These are phyloP conservation scores for Globisporangium acanthophoron DNA, from an alignment of 352 stramenopile genomes.

Conservation along the genomic window DNA sequence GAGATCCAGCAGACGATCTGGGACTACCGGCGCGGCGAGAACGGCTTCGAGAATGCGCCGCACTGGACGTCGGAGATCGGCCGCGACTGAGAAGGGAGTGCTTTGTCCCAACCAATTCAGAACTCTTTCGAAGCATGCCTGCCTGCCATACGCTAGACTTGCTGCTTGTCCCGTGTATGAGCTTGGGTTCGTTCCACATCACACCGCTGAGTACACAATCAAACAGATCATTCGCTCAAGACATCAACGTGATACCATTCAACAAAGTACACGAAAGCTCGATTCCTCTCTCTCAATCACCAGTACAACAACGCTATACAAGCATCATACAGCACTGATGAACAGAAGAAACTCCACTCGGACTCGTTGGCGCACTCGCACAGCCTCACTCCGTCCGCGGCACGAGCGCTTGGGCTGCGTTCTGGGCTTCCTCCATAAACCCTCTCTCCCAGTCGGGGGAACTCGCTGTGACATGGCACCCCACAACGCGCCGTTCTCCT, in stretches of 20 bases:
- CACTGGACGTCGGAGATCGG: conserved; percentile 54
- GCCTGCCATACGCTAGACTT: background rate
- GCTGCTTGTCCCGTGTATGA: background rate
- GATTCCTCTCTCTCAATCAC: too few relatives aligned
- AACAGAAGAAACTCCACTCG: too few relatives aligned
- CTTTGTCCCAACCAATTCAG: background rate
- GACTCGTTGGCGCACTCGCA: too few relatives aligned
- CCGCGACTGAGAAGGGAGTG: background rate
- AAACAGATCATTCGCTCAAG: too few relatives aligned
- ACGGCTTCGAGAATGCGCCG: conserved; percentile 64
- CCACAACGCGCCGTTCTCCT: conserved; percentile 41
- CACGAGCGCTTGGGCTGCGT: background rate
- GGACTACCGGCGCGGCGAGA: conserved; percentile 44
- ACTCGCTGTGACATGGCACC: conserved; percentile 63
- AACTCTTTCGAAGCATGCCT: too few relatives aligned
- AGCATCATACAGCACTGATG: too few relatives aligned
- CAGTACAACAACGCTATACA: too few relatives aligned
- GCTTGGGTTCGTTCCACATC: too few relatives aligned
- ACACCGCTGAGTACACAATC: too few relatives aligned
- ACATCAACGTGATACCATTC: too few relatives aligned
- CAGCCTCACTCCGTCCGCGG: background rate
- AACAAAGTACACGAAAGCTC: too few relatives aligned
- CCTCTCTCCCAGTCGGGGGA: background rate
- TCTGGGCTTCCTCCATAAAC: background rate
- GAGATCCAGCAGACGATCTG: conserved; percentile 49